Conservation (phyloP, 352 stramenopile genomes). For the Blastocystis sp. region DNA sequence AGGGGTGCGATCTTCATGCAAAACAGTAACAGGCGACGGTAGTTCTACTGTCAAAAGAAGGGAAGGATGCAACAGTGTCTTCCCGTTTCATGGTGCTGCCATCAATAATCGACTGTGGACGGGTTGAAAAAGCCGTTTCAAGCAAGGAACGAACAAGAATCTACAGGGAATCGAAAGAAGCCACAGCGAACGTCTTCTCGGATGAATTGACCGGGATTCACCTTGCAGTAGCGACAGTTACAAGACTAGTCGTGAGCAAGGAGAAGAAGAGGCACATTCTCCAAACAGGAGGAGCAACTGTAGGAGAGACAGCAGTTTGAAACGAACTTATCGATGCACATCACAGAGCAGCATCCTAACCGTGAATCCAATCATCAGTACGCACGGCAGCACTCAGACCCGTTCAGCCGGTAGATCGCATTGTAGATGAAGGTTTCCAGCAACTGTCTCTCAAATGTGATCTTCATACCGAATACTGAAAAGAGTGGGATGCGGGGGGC, state of each 20-base stretch:
- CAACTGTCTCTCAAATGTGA: neutral
- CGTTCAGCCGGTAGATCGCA: neutral
- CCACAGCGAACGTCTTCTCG: slow-evolving; percentile 15
- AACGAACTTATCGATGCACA: slow-evolving; percentile 22
- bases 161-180: neutral
- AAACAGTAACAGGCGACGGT: slow-evolving; percentile 35
- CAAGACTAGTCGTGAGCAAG: neutral
- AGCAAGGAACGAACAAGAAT: slow-evolving; percentile 37
- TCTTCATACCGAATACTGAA: neutral
- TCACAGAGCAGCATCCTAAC: neutral
- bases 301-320: slow-evolving; percentile 51
- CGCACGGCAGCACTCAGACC: neutral
- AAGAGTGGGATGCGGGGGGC: no score
- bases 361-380: neutral
- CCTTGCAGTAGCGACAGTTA: neutral
- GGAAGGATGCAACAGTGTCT: slow-evolving; percentile 15
- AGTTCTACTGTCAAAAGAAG: slow-evolving; percentile 5
- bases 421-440: neutral
- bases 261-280: neutral
- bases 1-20: slow-evolving; percentile 15
- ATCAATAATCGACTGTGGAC: neutral
- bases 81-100: neutral
- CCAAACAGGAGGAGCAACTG: slow-evolving; percentile 25
- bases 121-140: neutral
- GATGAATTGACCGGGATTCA: slow-evolving; percentile 10